Evolutionary conservation across 306 rosid species (phyloP), one percentile per base, ranked within the genome.

Genomic region (Castanopsis chinensis): DNA sequence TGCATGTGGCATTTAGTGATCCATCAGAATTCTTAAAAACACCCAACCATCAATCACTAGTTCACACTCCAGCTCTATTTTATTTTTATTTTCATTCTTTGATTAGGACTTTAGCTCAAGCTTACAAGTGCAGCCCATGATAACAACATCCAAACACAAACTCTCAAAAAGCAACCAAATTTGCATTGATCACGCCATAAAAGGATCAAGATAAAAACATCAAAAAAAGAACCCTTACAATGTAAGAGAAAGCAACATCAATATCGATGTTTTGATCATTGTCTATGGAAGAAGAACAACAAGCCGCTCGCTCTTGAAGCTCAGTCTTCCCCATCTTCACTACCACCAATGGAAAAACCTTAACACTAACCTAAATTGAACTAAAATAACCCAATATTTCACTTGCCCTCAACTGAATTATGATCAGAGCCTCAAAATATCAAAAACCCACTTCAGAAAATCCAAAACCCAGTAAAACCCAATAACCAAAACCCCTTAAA

Each of bases 271-370:
- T 84, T 37, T 92, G 76, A 69, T 90, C 95, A 53, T 83, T 83
- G 37, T 14, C 69, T 58, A 90, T 97, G 74, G 78, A 86, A 59
- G 90, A 92, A 41, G 45, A 41, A 33, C n/a, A 23, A 80, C 86
- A 91, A 1, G 98, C 94, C 78, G 91, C 98, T 73, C 93, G 96
- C 83, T 91, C 96, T 88, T 92, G 98, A 80, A 88, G 99, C 89
- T 91, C 99, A 65, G 89, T 82, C 83, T 89, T 95, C 77, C 87
- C 97, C 97, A 92, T 91, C 72, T 82, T 92, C 84, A 52, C 61
- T 76, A 72, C 80, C 78, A 80, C 53, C 14, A 49, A 49, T 1
- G 5, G 17, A 49, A 49, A 49, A 85, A 75, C 88, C 87, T 89
- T 81, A 90, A 73, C 85, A 88, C 94, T 86, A 88, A 52, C 56